A percentile compares a stretch with the other conserved stretches of the same genome.
Evolutionary conservation across 768 basidiomycete genomes (phyloP).

Genomic region (Boletus sensibilis): DNA sequence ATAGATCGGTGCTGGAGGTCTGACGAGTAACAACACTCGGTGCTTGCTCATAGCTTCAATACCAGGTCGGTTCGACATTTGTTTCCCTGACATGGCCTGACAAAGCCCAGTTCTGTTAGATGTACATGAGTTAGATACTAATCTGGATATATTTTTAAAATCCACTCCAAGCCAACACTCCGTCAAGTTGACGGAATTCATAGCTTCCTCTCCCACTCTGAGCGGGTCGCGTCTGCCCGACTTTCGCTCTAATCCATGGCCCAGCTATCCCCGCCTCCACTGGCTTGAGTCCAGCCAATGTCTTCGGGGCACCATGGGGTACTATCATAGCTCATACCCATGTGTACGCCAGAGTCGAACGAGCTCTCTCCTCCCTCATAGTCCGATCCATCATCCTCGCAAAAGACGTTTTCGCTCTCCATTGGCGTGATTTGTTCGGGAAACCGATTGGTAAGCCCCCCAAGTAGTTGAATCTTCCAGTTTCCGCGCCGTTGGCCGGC

Average conservation of each 20-base stretch:
- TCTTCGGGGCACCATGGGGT: constrained; percentile 6
- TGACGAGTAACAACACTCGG: constrained; percentile 11
- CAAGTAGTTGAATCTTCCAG: constrained; percentile 34
- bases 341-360: constrained; percentile 30
- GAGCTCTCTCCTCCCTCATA: constrained; percentile 19
- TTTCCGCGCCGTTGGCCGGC: constrained; percentile 19
- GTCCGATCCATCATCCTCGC: constrained; percentile 24
- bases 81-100: constrained; percentile 1
- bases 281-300: constrained; percentile 14
- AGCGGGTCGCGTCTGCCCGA: background rate
- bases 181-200: background rate
- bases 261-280: constrained; percentile 10
- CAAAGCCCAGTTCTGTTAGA: constrained; percentile 13
- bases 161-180: background rate
- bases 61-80: constrained; percentile 18
- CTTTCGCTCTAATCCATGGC: background rate
- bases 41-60: constrained; percentile 13
- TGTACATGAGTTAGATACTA: constrained; percentile 28
- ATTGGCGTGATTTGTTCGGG: constrained; percentile 5
- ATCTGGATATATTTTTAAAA: constrained; percentile 10
- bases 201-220: constrained; percentile 1
- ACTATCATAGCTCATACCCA: constrained; percentile 10
- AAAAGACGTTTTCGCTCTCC: constrained; percentile 12
- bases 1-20: constrained; percentile 14
- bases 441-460: constrained; percentile 12